phyloP scores from a whole-genome alignment of 345 rosid genomes.

The Hibiscus syriacus region DNA sequence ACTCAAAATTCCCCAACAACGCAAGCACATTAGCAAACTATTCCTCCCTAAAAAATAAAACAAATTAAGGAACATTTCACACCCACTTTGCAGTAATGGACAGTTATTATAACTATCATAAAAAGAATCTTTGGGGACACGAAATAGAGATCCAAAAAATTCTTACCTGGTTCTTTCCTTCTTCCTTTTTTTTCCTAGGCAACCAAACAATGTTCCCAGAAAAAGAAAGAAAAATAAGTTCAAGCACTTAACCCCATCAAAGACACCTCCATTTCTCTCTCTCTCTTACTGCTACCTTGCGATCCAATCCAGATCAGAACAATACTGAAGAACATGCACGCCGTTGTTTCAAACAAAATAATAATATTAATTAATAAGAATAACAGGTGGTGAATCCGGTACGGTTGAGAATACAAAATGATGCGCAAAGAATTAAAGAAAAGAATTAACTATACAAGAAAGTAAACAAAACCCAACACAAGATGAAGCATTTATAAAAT shows the following conservation, averaged over 20 bases:
- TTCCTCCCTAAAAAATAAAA: constrained; percentile 6
- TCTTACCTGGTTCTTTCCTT: neutral
- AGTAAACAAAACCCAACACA: constrained; percentile 15
- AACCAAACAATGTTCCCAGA: neutral
- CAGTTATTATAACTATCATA: neutral
- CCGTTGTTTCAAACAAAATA: constrained; percentile 39
- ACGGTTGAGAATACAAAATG: constrained; percentile 7
- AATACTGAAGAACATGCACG: constrained; percentile 58
- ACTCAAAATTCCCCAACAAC: constrained; percentile 3
- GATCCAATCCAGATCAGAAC: constrained; percentile 89
- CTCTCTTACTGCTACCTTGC: constrained; percentile 28
- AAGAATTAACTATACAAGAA: constrained; percentile 24
- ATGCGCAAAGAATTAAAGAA: constrained; percentile 24
- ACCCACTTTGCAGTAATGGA: neutral
- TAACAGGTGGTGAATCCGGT: constrained; percentile 16
- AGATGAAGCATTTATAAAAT: neutral
- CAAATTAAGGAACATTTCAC: neutral
- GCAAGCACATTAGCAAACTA: constrained; percentile 14
- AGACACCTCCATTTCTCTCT: constrained; percentile 14
- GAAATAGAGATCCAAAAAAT: neutral
- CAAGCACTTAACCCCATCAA: constrained; percentile 20
- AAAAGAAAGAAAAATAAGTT: neutral
- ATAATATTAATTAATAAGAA: neutral
- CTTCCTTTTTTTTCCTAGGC: neutral
- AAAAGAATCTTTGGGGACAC: neutral